Conservation (phyloP, 2,329 filamentous ascomycete genomes). For the Lecanicillium sp. region DNA sequence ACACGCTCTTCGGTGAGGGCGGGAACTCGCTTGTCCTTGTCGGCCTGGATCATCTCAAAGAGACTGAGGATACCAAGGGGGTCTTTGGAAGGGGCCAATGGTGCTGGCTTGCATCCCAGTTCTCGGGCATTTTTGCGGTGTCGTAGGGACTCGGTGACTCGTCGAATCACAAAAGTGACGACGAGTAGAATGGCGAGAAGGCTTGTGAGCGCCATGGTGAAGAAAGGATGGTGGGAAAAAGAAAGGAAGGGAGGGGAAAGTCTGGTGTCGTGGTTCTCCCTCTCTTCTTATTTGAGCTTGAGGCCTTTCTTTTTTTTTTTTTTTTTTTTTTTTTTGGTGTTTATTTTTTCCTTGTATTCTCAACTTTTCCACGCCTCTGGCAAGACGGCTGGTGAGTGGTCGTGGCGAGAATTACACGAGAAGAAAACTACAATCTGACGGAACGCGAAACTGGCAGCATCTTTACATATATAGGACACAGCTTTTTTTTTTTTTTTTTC, state of each 20-base stretch:
- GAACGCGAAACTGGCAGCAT: conserved; percentile 5
- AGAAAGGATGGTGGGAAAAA: not conserved
- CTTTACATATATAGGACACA: conserved; percentile 10
- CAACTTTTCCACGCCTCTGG: conserved; percentile 4
- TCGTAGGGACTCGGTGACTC: conserved; percentile 1
- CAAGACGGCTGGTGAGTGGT: not conserved
- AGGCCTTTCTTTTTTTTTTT: not conserved
- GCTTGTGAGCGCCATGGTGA: conserved; percentile 8
- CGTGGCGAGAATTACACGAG: not conserved
- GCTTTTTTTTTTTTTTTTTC: not conserved
- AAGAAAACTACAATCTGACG: not conserved
- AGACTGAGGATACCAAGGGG: conserved; percentile 17
- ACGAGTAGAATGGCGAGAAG: conserved; percentile 5
- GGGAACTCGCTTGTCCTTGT: conserved; percentile 18
- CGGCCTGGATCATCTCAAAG: conserved; percentile 15
- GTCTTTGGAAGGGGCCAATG: conserved; percentile 14
- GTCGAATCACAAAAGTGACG: conserved; percentile 10
- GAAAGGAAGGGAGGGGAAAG: not conserved
- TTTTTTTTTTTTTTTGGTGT: not conserved
- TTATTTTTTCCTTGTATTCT: not conserved
- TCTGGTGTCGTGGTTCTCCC: not conserved
- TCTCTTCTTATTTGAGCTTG: not conserved
- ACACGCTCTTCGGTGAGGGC: conserved; percentile 12
- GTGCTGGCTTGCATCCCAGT: conserved; percentile 18
- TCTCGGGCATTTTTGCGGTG: conserved; percentile 12